These are phyloP conservation scores for Kodamaea lidongshanica DNA, from an alignment of 805 yeast genomes.

Conservation along the genomic window DNA sequence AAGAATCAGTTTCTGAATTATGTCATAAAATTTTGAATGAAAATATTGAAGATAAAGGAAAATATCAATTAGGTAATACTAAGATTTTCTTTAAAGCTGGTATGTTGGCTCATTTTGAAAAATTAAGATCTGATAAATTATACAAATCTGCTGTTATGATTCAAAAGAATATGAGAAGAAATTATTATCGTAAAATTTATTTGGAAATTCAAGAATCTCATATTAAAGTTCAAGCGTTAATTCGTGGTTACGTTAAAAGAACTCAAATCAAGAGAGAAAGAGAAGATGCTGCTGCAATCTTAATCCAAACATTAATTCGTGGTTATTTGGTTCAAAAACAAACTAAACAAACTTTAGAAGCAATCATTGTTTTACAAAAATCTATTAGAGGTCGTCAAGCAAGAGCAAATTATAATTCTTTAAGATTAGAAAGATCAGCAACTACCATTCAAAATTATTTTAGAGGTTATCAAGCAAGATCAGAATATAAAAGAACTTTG, in stretches of 20 bases:
- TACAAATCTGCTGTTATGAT: constrained; percentile 73
- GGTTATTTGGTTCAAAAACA: constrained; percentile 43
- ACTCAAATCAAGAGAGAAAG: constrained; percentile 46
- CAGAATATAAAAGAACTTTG: constrained; percentile 38
- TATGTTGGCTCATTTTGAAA: constrained; percentile 86
- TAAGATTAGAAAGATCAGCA: constrained; percentile 59
- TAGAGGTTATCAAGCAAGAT: constrained; percentile 64
- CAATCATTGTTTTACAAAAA: constrained; percentile 42
- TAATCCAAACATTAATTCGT: constrained; percentile 64
- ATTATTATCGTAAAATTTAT: constrained; percentile 57
- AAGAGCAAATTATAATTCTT: constrained; percentile 46
- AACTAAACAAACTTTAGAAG: constrained; percentile 24
- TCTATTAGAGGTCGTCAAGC: constrained; percentile 46
- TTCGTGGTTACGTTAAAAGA: constrained; percentile 62
- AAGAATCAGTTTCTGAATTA: constrained; percentile 53
- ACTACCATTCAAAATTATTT: constrained; percentile 63
- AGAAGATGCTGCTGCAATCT: constrained; percentile 57
- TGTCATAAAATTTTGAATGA: constrained; percentile 62
- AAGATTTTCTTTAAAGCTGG: constrained; percentile 96
- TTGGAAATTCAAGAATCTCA: constrained; percentile 50
- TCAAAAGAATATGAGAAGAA: constrained; percentile 74
- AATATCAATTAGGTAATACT: constrained; percentile 86
- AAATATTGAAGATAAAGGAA: constrained; percentile 58
- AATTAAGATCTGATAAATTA: constrained; percentile 72
- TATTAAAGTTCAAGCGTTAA: constrained; percentile 49